phyloP scores from a whole-genome alignment of 2,329 filamentous ascomycete genomes.

The Penicillium sp. region DNA sequence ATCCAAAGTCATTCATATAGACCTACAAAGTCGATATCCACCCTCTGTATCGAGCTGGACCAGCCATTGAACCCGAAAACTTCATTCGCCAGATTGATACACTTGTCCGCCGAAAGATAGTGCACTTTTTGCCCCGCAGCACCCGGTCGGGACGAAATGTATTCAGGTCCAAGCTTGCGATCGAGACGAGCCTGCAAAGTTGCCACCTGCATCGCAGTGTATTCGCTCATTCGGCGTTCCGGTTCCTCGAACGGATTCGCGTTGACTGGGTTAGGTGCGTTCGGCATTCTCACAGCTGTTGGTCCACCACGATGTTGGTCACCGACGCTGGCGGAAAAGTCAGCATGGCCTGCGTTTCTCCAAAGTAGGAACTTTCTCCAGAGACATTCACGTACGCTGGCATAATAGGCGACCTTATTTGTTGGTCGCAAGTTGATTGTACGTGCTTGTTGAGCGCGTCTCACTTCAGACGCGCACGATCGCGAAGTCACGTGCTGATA shows the following conservation, averaged over 20 bases:
- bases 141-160: conserved; percentile 79
- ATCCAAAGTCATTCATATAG: neutral
- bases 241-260: conserved; percentile 76
- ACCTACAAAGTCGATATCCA: conserved; percentile 82
- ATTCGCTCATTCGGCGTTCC: conserved; percentile 64
- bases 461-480: conserved; percentile 20
- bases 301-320: conserved; percentile 55
- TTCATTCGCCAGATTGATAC: conserved; percentile 89
- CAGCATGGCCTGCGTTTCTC: conserved; percentile 11
- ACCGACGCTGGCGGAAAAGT: conserved; percentile 50
- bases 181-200: conserved; percentile 80
- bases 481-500: conserved; percentile 31
- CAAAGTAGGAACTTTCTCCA: no score
- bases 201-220: conserved; percentile 84
- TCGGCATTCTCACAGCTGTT: conserved; percentile 39
- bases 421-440: conserved; percentile 6
- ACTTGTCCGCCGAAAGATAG: conserved; percentile 94
- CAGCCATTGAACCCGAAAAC: conserved; percentile 97
- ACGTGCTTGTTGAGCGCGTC: conserved; percentile 16
- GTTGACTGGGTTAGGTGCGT: conserved; percentile 28
- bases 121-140: conserved; percentile 81
- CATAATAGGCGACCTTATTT: conserved; percentile 30
- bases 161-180: conserved; percentile 92
- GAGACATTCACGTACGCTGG: conserved; percentile 39
- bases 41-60: conserved; percentile 91